A percentile compares a stretch with the other conserved stretches of the same genome.
phyloP scores from a whole-genome alignment of 2,329 filamentous ascomycete genomes.

The Fusarium circinatum region DNA sequence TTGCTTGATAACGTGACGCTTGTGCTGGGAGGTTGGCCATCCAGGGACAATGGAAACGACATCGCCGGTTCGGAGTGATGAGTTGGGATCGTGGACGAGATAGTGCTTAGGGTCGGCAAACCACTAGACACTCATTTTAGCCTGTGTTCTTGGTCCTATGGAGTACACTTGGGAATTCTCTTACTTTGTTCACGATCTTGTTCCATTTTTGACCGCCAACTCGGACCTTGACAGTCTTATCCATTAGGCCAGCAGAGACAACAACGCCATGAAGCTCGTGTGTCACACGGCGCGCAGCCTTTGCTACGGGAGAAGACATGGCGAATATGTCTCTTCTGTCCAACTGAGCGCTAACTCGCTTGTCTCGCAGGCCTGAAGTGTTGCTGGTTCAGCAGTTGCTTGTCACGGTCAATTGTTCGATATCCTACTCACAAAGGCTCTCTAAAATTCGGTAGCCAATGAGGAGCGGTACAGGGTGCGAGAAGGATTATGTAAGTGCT shows the following conservation, averaged over 20 bases:
- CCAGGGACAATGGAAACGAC: conserved; percentile 76
- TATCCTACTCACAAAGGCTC: conserved; percentile 12
- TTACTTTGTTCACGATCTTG: conserved; percentile 76
- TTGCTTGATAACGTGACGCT: conserved; percentile 78
- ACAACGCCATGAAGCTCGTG: conserved; percentile 74
- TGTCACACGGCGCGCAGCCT: conserved; percentile 56
- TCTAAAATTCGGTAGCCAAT: conserved; percentile 41
- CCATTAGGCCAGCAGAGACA: conserved; percentile 80
- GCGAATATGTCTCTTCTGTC: background rate
- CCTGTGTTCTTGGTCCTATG: background rate
- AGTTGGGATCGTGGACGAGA: conserved; percentile 82
- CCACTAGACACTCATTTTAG: conserved; percentile 49
- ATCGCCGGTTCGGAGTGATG: conserved; percentile 78
- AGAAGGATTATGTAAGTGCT: conserved; percentile 32
- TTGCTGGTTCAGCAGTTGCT: conserved; percentile 24
- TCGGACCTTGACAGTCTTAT: conserved; percentile 81
- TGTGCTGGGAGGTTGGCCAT: conserved; percentile 71
- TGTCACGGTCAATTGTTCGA: conserved; percentile 19
- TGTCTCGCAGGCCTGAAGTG: conserved; percentile 2
- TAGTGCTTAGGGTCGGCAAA: conserved; percentile 72
- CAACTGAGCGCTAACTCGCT: background rate
- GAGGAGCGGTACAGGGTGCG: background rate
- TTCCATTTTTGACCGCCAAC: conserved; percentile 79
- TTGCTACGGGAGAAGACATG: conserved; percentile 55
- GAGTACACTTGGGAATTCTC: conserved; percentile 2